These are phyloP conservation scores for Crithidia acanthocephali DNA, from an alignment of 208 protist genomes.

Conservation along the genomic window DNA sequence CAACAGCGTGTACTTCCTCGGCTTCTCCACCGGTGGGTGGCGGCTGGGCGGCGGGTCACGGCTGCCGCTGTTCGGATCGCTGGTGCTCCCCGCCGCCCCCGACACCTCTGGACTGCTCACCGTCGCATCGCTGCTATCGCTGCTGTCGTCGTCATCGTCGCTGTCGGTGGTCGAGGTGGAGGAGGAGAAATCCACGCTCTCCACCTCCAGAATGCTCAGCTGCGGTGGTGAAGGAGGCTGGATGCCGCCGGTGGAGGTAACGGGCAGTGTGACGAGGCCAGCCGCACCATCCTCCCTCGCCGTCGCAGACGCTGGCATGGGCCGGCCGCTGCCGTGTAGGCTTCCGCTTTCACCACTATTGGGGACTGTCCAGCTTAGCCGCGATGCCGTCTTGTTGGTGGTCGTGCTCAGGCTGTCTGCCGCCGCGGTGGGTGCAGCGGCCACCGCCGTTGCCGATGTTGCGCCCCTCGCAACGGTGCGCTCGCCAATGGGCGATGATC, in stretches of 20 bases:
- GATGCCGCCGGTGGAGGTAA: not conserved
- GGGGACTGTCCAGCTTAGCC: not conserved
- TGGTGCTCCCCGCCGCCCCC: not conserved
- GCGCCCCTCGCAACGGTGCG: not conserved
- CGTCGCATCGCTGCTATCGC: not conserved
- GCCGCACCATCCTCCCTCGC: too few species aligned
- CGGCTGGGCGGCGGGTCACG: not conserved
- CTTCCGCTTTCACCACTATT: not conserved
- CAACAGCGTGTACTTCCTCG: not conserved
- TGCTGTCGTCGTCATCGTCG: not conserved
- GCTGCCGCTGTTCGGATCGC: not conserved
- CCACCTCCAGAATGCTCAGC: slow-evolving; percentile 16
- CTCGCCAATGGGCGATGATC: not conserved
- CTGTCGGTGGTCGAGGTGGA: not conserved
- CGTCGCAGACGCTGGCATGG: not conserved
- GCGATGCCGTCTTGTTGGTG: not conserved
- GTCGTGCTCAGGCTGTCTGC: not conserved
- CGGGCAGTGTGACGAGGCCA: not conserved
- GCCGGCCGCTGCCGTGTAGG: not conserved
- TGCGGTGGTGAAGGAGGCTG: not conserved
- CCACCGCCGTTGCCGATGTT: not conserved
- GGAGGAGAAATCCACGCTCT: not conserved
- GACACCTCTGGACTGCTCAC: not conserved
- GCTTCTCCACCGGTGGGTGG: not conserved
- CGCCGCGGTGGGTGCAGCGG: not conserved